Evolutionary conservation across 768 basidiomycete species (phyloP).

Genomic region (Termitomyces sp.): DNA sequence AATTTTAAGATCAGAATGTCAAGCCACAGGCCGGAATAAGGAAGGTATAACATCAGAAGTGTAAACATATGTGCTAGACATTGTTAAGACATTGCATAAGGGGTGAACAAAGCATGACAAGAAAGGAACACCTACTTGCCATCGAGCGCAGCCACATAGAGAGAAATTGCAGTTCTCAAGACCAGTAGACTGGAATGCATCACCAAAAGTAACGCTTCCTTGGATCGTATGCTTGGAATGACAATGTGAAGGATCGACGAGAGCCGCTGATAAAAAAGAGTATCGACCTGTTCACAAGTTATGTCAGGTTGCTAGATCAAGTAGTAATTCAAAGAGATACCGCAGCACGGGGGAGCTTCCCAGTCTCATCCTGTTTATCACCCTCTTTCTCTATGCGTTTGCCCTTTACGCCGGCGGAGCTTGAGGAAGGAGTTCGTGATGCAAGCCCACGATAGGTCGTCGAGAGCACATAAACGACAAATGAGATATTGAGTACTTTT

Average conservation of each 20-base stretch:
- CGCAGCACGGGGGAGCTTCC: slow-evolving; percentile 57
- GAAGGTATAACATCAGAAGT: not conserved
- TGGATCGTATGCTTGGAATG: slow-evolving; percentile 78
- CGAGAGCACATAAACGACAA: slow-evolving; percentile 65
- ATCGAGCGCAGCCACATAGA: slow-evolving; percentile 93
- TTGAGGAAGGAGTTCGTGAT: slow-evolving; percentile 28
- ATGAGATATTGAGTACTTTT: slow-evolving; percentile 58
- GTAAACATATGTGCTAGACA: not conserved
- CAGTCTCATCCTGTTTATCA: slow-evolving; percentile 14
- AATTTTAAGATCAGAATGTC: not conserved
- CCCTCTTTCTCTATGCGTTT: slow-evolving; percentile 29
- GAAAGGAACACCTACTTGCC: slow-evolving; percentile 56
- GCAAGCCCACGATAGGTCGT: slow-evolving; percentile 56
- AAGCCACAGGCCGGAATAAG: not conserved
- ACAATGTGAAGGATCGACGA: slow-evolving; percentile 76
- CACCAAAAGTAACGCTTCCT: slow-evolving; percentile 80
- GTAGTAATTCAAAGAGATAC: slow-evolving; percentile 26
- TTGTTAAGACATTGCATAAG: not conserved
- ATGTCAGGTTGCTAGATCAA: not conserved
- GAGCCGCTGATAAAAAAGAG: slow-evolving; percentile 81
- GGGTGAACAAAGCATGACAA: not conserved
- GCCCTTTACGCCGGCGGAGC: slow-evolving; percentile 30
- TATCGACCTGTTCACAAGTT: slow-evolving; percentile 62
- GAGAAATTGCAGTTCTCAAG: slow-evolving; percentile 83
- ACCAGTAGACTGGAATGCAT: slow-evolving; percentile 89